Percentiles rank a stretch among this genome's conserved stretches.
These are phyloP conservation scores for Eucalyptus curtisii DNA, from an alignment of 345 rosid genomes.

Conservation along the genomic window DNA sequence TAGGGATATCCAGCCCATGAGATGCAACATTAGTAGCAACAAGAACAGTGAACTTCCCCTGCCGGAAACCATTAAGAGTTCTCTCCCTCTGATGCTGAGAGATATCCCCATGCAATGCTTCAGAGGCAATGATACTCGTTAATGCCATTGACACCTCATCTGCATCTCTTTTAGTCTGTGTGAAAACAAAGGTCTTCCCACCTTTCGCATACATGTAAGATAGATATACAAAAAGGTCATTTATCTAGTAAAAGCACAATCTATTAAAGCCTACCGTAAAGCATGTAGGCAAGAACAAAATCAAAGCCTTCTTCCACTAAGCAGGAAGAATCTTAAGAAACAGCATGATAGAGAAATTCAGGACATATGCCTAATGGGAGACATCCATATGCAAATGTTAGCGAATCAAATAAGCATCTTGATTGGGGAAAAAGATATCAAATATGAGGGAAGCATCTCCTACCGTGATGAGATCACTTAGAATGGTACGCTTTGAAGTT, in stretches of 20 bases:
- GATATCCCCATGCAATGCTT: conserved; percentile 97
- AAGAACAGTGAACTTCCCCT: conserved; percentile 94
- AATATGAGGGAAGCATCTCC: background rate
- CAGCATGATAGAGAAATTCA: background rate
- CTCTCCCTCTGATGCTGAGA: conserved; percentile 99
- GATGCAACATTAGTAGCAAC: conserved; percentile 98
- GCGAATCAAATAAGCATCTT: background rate
- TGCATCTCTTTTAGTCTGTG: conserved; percentile 93
- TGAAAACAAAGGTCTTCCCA: conserved; percentile 96
- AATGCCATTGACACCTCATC: conserved; percentile 84
- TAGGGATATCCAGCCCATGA: conserved; percentile 97
- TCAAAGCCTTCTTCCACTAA: background rate
- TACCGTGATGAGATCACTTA: conserved; percentile 90
- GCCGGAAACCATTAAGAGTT: conserved; percentile 84
- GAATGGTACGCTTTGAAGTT: conserved; percentile 69
- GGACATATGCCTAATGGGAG: background rate
- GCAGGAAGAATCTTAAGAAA: background rate
- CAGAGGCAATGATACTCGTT: conserved; percentile 78
- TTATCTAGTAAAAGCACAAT: background rate
- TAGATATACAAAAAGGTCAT: background rate
- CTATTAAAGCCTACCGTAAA: background rate
- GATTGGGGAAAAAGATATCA: background rate
- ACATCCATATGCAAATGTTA: background rate
- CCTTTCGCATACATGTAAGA: conserved; percentile 90
- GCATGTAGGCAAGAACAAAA: background rate